phyloP scores from a whole-genome alignment of 805 yeast species.

The Priceomyces carsonii region DNA sequence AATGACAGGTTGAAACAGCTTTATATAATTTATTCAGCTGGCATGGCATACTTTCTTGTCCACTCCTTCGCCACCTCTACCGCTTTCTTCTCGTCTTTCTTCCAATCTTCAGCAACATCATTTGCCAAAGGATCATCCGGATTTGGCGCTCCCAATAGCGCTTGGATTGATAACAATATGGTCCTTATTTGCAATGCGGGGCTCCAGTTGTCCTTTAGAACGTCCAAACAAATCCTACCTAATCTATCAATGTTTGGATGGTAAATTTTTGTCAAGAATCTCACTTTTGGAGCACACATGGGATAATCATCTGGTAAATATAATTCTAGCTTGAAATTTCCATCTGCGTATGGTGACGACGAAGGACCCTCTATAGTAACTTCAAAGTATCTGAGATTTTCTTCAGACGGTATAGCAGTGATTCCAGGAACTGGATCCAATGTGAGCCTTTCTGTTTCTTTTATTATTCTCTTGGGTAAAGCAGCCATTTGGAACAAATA shows the following conservation, averaged over 20 bases:
- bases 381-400: conserved; percentile 87
- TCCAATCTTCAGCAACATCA: conserved; percentile 97
- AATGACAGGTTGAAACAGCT: no score
- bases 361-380: conserved; percentile 91
- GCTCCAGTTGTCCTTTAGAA: conserved; percentile 93
- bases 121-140: conserved; percentile 98
- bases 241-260: conserved; percentile 96
- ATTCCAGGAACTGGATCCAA: conserved; percentile 98
- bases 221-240: conserved; percentile 95
- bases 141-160: conserved; percentile 91
- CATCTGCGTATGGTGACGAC: conserved; percentile 84
- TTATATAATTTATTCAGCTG: no score
- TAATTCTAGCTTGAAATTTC: conserved; percentile 79
- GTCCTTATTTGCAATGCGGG: conserved; percentile 97
- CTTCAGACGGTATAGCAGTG: conserved; percentile 90
- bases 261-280: conserved; percentile 90
- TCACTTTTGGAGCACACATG: conserved; percentile 94
- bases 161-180: conserved; percentile 86
- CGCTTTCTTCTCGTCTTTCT: conserved; percentile 78
- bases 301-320: conserved; percentile 97
- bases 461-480: conserved; percentile 89
- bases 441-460: conserved; percentile 91
- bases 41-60: conserved; percentile 63
- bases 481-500: no score
- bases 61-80: conserved; percentile 77